Conservation (phyloP, 371 early-diverging fungal species). For the Rhizomucor miehei region DNA sequence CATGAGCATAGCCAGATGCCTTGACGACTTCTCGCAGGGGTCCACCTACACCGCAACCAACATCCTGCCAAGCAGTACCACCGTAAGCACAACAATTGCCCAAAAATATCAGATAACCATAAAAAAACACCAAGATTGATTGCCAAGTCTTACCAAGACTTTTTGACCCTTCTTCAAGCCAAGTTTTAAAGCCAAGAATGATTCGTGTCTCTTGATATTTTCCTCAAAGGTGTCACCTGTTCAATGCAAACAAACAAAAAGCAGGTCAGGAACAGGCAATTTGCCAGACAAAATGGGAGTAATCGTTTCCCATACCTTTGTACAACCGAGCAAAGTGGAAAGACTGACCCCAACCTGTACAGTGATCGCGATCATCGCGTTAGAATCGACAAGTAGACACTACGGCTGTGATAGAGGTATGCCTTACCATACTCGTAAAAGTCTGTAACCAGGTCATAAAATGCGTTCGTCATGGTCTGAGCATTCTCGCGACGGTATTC, state of each 20-base stretch:
- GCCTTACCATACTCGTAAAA: conserved; percentile 64
- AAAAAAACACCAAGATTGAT: neutral
- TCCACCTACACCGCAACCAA: conserved; percentile 82
- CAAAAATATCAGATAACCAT: neutral
- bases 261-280: neutral
- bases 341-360: conserved; percentile 71
- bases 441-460: conserved; percentile 63
- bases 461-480: conserved; percentile 63
- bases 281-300: no score
- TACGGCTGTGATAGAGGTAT: no score
- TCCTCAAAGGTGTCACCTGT: conserved; percentile 61
- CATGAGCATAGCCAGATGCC: conserved; percentile 65
- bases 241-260: conserved; percentile 14
- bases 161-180: conserved; percentile 60
- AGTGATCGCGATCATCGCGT: conserved; percentile 2
- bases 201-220: conserved; percentile 76
- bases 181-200: conserved; percentile 63
- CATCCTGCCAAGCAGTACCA: no score
- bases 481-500: conserved; percentile 42
- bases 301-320: conserved; percentile 22
- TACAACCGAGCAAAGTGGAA: conserved; percentile 73
- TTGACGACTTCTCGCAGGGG: conserved; percentile 77
- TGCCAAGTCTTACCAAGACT: conserved; percentile 44
- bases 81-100: neutral
- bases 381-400: neutral